Conservation (phyloP, 305 asterid species). For the Fraxinus dipetala region DNA sequence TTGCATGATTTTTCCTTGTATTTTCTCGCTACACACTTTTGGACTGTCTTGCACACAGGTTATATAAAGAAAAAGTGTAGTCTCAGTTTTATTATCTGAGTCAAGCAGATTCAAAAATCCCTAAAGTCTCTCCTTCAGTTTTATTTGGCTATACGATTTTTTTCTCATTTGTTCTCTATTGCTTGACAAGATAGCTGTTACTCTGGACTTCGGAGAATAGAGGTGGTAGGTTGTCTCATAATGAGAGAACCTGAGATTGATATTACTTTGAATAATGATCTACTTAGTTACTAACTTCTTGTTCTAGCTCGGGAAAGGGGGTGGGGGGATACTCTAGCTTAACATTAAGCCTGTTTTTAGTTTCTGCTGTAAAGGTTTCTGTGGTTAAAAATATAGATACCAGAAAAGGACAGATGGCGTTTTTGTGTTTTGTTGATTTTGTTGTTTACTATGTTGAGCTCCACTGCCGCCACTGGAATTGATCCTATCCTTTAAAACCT, state of each 20-base stretch:
- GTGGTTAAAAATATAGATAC: slow-evolving; percentile 1
- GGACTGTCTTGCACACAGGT: background rate
- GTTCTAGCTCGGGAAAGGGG: background rate
- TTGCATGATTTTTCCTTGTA: background rate
- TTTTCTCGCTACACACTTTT: background rate
- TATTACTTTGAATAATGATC: background rate
- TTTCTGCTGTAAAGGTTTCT: background rate
- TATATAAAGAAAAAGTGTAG: background rate
- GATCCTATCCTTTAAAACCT: background rate
- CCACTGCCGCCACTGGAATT: background rate
- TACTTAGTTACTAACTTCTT: background rate
- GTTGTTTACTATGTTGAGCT: background rate
- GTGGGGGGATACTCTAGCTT: background rate
- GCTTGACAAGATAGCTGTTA: background rate
- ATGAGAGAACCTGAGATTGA: background rate
- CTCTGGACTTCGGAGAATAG: background rate
- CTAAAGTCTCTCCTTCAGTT: background rate
- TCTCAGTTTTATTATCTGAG: background rate
- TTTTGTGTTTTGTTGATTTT: background rate
- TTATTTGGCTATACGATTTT: background rate
- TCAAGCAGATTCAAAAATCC: background rate
- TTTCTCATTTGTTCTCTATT: background rate
- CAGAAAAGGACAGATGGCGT: background rate
- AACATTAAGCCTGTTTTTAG: background rate
- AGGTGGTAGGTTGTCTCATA: background rate